Evolutionary conservation across 1,139 yeast species (phyloP).

Genomic region (Kluyveromyces marxianus): DNA sequence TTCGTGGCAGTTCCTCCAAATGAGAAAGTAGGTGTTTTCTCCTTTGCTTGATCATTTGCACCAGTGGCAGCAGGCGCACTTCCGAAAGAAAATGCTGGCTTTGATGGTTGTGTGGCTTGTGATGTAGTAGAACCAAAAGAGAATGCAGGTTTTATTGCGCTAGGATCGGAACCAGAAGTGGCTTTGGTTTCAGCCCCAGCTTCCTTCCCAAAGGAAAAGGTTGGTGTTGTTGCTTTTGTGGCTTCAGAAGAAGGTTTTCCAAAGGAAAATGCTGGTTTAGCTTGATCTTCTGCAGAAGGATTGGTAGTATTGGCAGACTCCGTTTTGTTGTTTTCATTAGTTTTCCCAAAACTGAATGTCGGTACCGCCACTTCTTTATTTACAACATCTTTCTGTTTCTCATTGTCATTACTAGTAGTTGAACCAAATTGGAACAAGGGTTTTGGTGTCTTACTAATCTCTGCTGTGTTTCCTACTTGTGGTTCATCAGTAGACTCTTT

Average conservation of each 20-base stretch:
- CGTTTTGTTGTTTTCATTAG: background rate
- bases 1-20: background rate
- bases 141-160: constrained; percentile 9
- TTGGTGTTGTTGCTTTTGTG: background rate
- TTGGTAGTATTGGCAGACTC: background rate
- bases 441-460: background rate
- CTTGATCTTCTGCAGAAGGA: background rate
- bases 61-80: background rate
- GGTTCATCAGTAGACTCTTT: background rate
- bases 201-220: constrained; percentile 5
- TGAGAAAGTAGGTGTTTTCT: constrained; percentile 3
- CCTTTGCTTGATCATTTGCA: background rate
- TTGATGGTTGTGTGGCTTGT: constrained; percentile 1
- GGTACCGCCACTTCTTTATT: background rate
- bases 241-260: background rate
- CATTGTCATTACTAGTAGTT: constrained; percentile 3
- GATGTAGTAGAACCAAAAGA: constrained; percentile 9
- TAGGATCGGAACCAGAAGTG: constrained; percentile 4
- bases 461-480: background rate
- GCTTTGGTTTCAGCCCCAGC: background rate
- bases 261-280: constrained; percentile 1
- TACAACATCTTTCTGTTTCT: background rate
- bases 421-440: constrained; percentile 11
- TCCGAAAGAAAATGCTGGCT: constrained; percentile 14
- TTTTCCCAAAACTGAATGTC: background rate